Evolutionary conservation across 306 rosid species (phyloP).

Genomic region (Albizia julibrissin): DNA sequence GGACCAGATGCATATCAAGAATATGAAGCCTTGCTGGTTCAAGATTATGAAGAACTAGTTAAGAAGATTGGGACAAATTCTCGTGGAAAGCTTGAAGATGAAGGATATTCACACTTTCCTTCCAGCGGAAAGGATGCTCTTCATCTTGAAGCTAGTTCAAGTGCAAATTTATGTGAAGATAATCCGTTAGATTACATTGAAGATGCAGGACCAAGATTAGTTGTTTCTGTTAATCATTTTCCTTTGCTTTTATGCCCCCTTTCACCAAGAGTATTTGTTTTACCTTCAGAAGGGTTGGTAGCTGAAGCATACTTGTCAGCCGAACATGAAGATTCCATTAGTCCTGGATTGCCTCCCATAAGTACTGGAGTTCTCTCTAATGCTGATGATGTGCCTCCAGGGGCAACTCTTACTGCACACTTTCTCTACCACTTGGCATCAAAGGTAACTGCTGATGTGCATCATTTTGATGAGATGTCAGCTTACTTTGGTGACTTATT

Average conservation of each 20-base stretch:
- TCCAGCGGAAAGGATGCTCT: conserved; percentile 51
- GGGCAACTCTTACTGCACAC: conserved; percentile 87
- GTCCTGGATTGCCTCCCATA: conserved; percentile 86
- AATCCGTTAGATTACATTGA: conserved; percentile 44
- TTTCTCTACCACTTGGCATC: conserved; percentile 88
- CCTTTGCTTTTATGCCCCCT: conserved; percentile 85
- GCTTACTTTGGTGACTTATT: conserved; percentile 22
- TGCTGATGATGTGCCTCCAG: conserved; percentile 91
- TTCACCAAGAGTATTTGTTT: conserved; percentile 92
- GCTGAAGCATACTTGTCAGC: conserved; percentile 75
- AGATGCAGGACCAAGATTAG: conserved; percentile 61
- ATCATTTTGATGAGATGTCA: conserved; percentile 29
- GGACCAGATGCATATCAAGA: conserved; percentile 95
- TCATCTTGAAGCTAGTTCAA: conserved; percentile 58
- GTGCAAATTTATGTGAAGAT: conserved; percentile 50
- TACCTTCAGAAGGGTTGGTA: conserved; percentile 87
- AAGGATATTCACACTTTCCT: conserved; percentile 56
- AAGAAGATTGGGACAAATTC: conserved; percentile 53
- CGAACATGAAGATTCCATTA: conserved; percentile 70
- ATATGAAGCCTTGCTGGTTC: conserved; percentile 85
- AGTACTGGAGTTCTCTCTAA: conserved; percentile 73
- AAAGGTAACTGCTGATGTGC: conserved; percentile 59
- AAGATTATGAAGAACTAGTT: conserved; percentile 86
- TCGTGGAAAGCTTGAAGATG: conserved; percentile 44
- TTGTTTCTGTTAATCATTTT: conserved; percentile 83